Percentiles rank a stretch among this genome's conserved stretches.
phyloP scores from a whole-genome alignment of 1,139 yeast species.

The Candida glucosophila region DNA sequence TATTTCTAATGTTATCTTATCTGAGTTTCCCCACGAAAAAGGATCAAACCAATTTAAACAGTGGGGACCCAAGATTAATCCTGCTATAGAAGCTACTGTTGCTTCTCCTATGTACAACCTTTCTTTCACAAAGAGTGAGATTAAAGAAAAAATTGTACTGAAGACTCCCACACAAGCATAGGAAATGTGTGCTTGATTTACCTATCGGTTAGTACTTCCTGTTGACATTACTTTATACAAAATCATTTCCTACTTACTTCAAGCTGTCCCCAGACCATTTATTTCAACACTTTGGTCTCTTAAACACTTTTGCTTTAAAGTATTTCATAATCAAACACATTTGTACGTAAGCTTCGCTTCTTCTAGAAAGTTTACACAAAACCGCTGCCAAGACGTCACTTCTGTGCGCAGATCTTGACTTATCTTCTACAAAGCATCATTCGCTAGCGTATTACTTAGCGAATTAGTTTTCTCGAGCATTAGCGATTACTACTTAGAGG shows the following conservation, averaged over 20 bases:
- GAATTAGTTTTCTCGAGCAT: no score
- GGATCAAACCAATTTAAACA: conserved; percentile 88
- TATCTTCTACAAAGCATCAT: no score
- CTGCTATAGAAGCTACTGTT: conserved; percentile 85
- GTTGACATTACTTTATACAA: no score
- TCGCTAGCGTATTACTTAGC: no score
- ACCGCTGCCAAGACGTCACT: no score
- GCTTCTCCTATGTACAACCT: conserved; percentile 91
- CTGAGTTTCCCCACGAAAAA: conserved; percentile 83
- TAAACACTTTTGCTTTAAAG: no score
- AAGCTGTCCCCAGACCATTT: conserved; percentile 33
- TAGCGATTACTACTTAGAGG: no score
- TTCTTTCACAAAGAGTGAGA: conserved; percentile 89
- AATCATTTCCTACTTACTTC: conserved; percentile 28
- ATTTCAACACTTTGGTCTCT: neutral
- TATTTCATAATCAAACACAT: no score
- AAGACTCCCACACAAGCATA: conserved; percentile 92
- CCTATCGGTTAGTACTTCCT: no score
- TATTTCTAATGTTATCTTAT: conserved; percentile 77
- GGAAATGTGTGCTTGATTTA: conserved; percentile 65
- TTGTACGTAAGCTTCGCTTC: no score
- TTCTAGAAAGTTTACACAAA: no score
- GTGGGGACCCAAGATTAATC: conserved; percentile 90
- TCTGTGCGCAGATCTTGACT: no score
- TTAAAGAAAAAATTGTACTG: conserved; percentile 74